A percentile compares a stretch with the other conserved stretches of the same genome.
Conservation (phyloP, 2,329 filamentous ascomycete genomes). For the Paramyrothecium sp. region DNA sequence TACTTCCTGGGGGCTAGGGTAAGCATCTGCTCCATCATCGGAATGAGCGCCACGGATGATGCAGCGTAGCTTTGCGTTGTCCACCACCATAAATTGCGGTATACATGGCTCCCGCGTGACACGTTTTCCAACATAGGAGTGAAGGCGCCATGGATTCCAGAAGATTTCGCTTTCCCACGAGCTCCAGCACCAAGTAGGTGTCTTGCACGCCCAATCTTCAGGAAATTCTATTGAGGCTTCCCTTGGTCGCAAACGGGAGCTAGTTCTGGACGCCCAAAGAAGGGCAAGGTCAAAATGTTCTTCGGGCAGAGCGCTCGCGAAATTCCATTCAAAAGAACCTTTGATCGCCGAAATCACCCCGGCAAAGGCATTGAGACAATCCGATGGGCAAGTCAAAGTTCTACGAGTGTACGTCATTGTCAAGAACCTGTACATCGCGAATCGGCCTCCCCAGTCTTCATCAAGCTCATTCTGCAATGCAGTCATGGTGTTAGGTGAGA, state of each 20-base stretch:
- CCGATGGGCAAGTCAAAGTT: neutral
- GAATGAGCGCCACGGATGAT: too few species aligned
- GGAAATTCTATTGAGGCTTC: neutral
- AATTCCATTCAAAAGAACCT: neutral
- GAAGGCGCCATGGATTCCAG: neutral
- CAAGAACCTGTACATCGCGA: neutral
- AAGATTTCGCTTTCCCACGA: neutral
- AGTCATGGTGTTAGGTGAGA: neutral
- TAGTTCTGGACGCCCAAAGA: neutral
- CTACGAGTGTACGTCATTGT: neutral
- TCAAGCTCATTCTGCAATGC: neutral
- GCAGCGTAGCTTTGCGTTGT: too few species aligned
- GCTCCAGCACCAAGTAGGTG: neutral
- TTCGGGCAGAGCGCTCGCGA: neutral
- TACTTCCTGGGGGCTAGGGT: too few species aligned
- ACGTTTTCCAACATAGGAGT: neutral
- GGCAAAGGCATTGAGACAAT: neutral
- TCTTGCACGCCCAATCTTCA: neutral
- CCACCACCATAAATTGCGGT: neutral
- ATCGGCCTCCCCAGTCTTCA: neutral
- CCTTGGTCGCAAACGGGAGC: neutral
- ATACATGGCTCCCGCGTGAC: neutral
- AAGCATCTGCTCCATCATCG: too few species aligned
- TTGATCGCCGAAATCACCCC: neutral
- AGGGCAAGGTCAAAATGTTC: neutral